Base-by-base conservation (phyloP, 306 rosid genomes). In the Quercus bicolor region DNA sequence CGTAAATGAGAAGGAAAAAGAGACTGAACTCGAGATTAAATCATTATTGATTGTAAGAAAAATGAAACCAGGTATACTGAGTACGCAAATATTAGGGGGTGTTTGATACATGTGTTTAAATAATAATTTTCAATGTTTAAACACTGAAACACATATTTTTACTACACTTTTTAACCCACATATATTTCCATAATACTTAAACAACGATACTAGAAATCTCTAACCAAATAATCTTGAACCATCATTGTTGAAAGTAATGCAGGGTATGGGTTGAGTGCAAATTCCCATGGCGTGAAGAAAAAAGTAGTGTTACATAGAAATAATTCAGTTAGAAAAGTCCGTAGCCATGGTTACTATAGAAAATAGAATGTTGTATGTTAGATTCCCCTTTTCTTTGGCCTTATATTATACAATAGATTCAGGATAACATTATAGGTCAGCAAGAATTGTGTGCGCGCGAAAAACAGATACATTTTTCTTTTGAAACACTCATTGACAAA, bases 211-310 rank as follows among this genome's bases (percentile, higher is more conserved):
- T 34, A 34, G 8, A 34, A 34, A 6, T 34, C 7, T 34, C 1
- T 34, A 1, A 34, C 40, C 40, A 34, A 34, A 5, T 5, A 0
- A 34, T 6, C 40, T 0, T 34, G 97, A 92, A 73, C 98, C 98
- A 82, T 92, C 98, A 56, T 83, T 85, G 84, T 92, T 95, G 89
- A 91, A 95, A 5, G 96, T 20, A 76, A 97, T 89, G 84, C 96
- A 88, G 65, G 92, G 94, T 81, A 95, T 92, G 79, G 98, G 98
- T 79, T 92, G 97, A 79, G 82, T 85, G 78, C 99, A 92, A 85
- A 96, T 90, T 77, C 79, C 69, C 96, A 90, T 95, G 68, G 93
- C 93, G 98, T 95, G 90, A 73, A 85, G 81, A 79, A 80, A 61
- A 78, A 61, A 68, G 56, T 65, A 13, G 14, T 34, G 18, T 54